Evolutionary conservation across 805 yeast species (phyloP), one percentile per base, ranked within the genome.

Genomic region (Danielozyma ontarioensis): DNA sequence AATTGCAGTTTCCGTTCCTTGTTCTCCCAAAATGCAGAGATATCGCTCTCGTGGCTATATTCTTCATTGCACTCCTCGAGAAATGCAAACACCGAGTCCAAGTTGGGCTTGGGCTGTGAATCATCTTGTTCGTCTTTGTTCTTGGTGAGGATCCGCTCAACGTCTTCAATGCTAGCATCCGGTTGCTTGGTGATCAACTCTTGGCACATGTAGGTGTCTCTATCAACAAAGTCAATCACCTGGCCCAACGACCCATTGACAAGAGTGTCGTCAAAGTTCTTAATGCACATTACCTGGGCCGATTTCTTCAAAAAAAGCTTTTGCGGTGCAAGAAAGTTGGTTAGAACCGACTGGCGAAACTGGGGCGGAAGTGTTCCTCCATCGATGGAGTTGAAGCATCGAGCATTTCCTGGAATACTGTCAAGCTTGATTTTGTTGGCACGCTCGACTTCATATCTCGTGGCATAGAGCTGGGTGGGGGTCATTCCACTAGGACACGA

Each of bases 281-380:
- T 83, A 29, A 83, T 69, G 68, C 83, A 76, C 90, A 84, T 83
- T 1, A 84, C 94, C 56, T 83, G 93, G 0, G 90, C 86, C 28
- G 82, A 82, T 35, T 70, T 70, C 48, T 83, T 84, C 46, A 84
- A 58, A 5, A 62, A 62, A 11, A 84, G 51, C 24, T 57, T 59
- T 24, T 66, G 61, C 2, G 86, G 84, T 2, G 88, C 83, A 46
- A 83, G 55, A 41, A 82, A 78, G 44, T 77, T 75, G 15, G 68
- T 63, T 10, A 80, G 53, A 16, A 80, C 47, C 32, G 58, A 64
- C 31, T 64, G 64, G 29, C 72, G 61, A 16, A 63, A 57, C 2
- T 59, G 69, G 3, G 54, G 54, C 29, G 75, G 76, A 8, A 64
- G 42, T 10, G 41, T 27, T 22, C 87, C 88, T 4, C 74, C 68